A percentile compares a stretch with the other conserved stretches of the same genome.
Conservation (phyloP, 139 green algal genomes). For the Limnomonas spitsbergensis region DNA sequence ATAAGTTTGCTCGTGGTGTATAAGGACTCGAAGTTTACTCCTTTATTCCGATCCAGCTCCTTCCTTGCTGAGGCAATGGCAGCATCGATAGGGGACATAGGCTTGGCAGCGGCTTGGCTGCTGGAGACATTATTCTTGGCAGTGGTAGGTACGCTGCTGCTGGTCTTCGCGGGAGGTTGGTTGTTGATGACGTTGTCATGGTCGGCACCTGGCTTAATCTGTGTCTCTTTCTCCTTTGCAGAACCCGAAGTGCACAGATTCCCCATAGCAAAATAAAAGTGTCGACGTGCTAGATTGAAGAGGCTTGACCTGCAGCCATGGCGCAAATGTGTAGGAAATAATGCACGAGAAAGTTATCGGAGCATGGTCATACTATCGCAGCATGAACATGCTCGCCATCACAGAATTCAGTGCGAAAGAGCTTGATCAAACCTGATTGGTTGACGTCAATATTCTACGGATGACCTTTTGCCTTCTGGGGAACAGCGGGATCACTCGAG, state of each 20-base stretch:
- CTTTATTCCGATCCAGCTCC: conserved; percentile 38
- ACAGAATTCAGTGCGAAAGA: too few relatives aligned
- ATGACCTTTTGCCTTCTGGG: too few relatives aligned
- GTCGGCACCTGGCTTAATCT: not conserved
- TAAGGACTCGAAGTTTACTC: conserved; percentile 21
- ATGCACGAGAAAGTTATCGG: too few relatives aligned
- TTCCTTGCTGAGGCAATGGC: conserved; percentile 29
- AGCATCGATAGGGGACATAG: conserved; percentile 21
- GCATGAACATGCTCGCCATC: too few relatives aligned
- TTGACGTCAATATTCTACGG: too few relatives aligned
- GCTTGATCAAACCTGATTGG: too few relatives aligned
- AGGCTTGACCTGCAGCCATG: too few relatives aligned
- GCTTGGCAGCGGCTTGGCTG: not conserved
- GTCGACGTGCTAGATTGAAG: too few relatives aligned
- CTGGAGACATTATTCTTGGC: not conserved
- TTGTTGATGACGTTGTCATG: not conserved
- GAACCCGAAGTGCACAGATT: not conserved
- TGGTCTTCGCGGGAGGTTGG: not conserved
- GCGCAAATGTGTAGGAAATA: too few relatives aligned
- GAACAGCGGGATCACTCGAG: too few relatives aligned
- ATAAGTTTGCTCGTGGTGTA: conserved; percentile 48
- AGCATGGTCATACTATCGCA: too few relatives aligned
- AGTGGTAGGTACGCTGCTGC: not conserved
- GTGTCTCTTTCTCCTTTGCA: not conserved
- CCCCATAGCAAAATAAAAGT: too few relatives aligned